A percentile compares a stretch with the other conserved stretches of the same genome.
Evolutionary conservation across 108 stramenopile genomes (phyloP).

Genomic region (Skeletonema grethae): DNA sequence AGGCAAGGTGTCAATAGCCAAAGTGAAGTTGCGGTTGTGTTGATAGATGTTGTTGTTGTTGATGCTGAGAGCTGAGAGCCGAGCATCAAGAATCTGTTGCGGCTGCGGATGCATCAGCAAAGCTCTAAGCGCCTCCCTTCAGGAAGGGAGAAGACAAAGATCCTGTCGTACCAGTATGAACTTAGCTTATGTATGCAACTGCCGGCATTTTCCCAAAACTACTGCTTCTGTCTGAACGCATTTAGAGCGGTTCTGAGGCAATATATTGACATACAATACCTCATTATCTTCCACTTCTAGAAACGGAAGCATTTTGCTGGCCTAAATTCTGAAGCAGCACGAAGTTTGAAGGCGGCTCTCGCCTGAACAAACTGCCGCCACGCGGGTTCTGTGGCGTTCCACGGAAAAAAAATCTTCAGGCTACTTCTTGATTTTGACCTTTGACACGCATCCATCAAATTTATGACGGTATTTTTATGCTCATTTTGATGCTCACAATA

Average conservation of each 20-base stretch:
- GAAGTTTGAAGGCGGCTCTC: too few species aligned
- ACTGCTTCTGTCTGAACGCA: neutral
- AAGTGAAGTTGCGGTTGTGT: too few species aligned
- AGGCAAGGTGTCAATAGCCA: too few species aligned
- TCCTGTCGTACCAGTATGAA: too few species aligned
- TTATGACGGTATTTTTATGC: too few species aligned
- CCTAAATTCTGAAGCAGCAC: too few species aligned
- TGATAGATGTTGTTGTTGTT: too few species aligned
- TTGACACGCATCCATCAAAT: neutral
- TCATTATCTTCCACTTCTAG: slow-evolving; percentile 1
- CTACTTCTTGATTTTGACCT: neutral
- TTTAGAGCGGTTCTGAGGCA: neutral
- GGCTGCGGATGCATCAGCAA: too few species aligned
- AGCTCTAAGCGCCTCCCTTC: too few species aligned
- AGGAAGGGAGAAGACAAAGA: too few species aligned
- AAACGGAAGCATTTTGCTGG: neutral
- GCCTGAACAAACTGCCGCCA: neutral
- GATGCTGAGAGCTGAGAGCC: too few species aligned
- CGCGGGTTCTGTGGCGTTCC: neutral
- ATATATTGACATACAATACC: neutral
- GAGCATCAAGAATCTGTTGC: too few species aligned
- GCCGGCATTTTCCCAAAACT: neutral
- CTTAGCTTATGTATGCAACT: neutral
- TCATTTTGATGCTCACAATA: neutral
- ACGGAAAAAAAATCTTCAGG: neutral